Base-by-base conservation (phyloP, 257 asterid species). In the Solanum acaule region DNA sequence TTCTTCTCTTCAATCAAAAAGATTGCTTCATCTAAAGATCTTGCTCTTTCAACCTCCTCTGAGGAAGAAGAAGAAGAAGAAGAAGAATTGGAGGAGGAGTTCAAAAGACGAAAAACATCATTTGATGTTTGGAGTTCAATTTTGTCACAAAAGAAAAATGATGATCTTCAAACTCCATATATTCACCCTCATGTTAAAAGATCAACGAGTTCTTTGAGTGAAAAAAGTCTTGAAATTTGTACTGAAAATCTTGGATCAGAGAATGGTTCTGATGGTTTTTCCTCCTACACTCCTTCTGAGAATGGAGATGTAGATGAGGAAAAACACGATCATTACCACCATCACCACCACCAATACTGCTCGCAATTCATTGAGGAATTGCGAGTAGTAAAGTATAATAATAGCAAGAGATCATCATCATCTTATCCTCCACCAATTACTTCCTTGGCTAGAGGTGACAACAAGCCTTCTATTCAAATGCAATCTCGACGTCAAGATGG, bases 241-340 rank as follows among this genome's bases (percentile, higher is more conserved):
- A 96, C 99, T 1, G 98, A 96, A 88, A 94, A 94, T 35, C 98
- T 96, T 4, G 98, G 99, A 3, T 95, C 99, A 0, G 99, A 97
- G 82, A 95, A 98, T 1, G 99, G 98, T 7, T 92, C 99, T 1
- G 98, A 95, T 33, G 90, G 91, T 25, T 93, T 93, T 79, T 89
- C 97, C 12, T 72, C 91, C 13, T 71, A 87, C 89, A 76, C 92
- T 23, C 59, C 88, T 56, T 88, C 93, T 2, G 92, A 93, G 71
- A 14, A 16, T n/a, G 89, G 86, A 40, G 92, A 93, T 61, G 87
- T 3, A 10, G 93, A 90, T 0, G 89, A 90, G 4, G 93, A 88
- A 8, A 84, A 83, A 33, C 84, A 87, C n/a, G 44, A 88, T 2
- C 76, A 20, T 6, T 46, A 35, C 2, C 87, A 88, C 23, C 88